A percentile compares a stretch with the other conserved stretches of the same genome.
Conservation (phyloP, 768 basidiomycete species). For the Trametes punicea region DNA sequence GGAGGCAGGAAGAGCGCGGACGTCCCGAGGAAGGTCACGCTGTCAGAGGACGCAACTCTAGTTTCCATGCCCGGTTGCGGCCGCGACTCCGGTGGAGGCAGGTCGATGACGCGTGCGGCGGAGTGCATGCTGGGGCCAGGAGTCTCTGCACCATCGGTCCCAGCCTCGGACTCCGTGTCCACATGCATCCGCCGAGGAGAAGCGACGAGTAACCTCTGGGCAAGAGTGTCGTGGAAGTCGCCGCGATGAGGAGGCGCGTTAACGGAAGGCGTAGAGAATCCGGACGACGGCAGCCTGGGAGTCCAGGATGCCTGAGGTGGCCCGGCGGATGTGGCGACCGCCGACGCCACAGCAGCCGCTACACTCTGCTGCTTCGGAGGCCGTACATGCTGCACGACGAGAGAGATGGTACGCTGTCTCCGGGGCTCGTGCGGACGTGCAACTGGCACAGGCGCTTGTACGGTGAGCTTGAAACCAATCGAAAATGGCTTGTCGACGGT, state of each 20-base stretch:
- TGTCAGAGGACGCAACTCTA: not conserved
- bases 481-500: slow-evolving; percentile 57
- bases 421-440: slow-evolving; percentile 25
- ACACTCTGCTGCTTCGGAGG: slow-evolving; percentile 31
- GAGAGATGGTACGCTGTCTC: slow-evolving; percentile 40
- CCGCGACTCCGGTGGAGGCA: slow-evolving; percentile 24
- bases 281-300: slow-evolving; percentile 44
- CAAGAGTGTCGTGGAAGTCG: slow-evolving; percentile 47
- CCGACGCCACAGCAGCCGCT: slow-evolving; percentile 21
- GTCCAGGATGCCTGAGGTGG: slow-evolving; percentile 30
- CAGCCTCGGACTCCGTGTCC: slow-evolving; percentile 15
- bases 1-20: slow-evolving; percentile 29
- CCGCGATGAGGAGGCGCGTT: slow-evolving; percentile 38
- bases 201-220: slow-evolving; percentile 46
- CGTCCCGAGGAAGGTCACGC: slow-evolving; percentile 28
- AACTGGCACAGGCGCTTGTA: slow-evolving; percentile 44
- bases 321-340: slow-evolving; percentile 7
- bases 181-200: slow-evolving; percentile 35
- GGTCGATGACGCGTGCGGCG: slow-evolving; percentile 9
- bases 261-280: slow-evolving; percentile 50
- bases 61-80: no score
- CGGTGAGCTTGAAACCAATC: slow-evolving; percentile 49
- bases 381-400: slow-evolving; percentile 68
- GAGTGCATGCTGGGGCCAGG: slow-evolving; percentile 14
- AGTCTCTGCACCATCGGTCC: slow-evolving; percentile 22